Base-by-base conservation (phyloP, 768 basidiomycete species). In the Lanmaoa pseudosensibilis region DNA sequence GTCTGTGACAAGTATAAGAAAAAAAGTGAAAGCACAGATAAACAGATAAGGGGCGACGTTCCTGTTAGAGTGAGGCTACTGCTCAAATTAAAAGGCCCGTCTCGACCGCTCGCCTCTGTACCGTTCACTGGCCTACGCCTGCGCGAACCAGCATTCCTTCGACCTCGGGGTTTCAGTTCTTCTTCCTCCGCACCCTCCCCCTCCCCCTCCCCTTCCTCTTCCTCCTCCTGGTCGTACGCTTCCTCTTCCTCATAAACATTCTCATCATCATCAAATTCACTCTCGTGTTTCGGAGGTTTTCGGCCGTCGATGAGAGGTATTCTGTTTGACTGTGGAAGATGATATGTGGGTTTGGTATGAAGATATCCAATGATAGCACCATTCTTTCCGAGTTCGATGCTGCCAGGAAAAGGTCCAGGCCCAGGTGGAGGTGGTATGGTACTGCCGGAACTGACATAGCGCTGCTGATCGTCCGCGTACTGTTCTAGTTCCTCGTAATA, bases 401-500 rank as follows among this genome's bases (percentile, higher is more conserved):
- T 93, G 57, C 97, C 97, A 37, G 97, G 97, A 78, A 98, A 98
- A 6, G 97, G 97, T 30, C 97, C 96, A 9, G 97, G 95, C 15
- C 96, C 96, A 44, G 90, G 92, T 33, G 95, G 95, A 52, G 94
- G 92, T 62, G 94, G 87, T 66, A 94, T 81, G 40, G 87, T 90
- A 60, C 93, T 90, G 68, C 92, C 90, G 61, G 91, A 94, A 66
- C 85, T 85, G 67, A 92, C 90, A 79, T 93, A 94, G 77, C 87
- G 92, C 84, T 94, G 91, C 83, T 96, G 93, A 79, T 92, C 90
- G 77, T 92, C 90, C 76, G 95, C 97, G 85, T 98, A 98, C 80
- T 90, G 88, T 83, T 97, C 93, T 81, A 99, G 88, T 83, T 98
- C 96, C 75, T 97, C 93, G 86, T 98, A 98, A 84, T 98, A 99